These are phyloP conservation scores for Camillea tinctor DNA, from an alignment of 2,329 filamentous ascomycete species.

Conservation along the genomic window DNA sequence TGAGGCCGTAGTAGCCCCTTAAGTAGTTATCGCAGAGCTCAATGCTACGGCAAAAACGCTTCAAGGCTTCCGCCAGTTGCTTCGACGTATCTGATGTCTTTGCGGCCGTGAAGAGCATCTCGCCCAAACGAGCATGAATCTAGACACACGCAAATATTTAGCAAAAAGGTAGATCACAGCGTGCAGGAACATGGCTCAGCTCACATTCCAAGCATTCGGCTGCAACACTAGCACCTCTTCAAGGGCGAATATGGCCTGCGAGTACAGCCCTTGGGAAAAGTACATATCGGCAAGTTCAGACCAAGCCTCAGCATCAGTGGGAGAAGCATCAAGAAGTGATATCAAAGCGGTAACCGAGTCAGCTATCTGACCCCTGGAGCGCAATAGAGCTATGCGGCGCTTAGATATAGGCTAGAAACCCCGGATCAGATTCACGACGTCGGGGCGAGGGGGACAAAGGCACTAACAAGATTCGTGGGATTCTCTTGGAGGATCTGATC, in stretches of 20 bases:
- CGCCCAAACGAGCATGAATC: conserved; percentile 85
- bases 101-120: conserved; percentile 73
- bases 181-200: conserved; percentile 33
- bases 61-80: conserved; percentile 69
- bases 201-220: conserved; percentile 93
- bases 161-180: conserved; percentile 15
- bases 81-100: conserved; percentile 46
- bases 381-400: conserved; percentile 75
- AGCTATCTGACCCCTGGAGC: conserved; percentile 64
- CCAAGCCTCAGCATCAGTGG: conserved; percentile 93
- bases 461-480: conserved; percentile 75
- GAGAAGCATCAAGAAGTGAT: conserved; percentile 75
- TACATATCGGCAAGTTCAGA: conserved; percentile 88
- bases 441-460: conserved; percentile 3
- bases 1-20: conserved; percentile 88
- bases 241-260: conserved; percentile 81
- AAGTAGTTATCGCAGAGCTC: conserved; percentile 93
- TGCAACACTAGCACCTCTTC: conserved; percentile 86
- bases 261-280: conserved; percentile 71
- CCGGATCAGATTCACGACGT: conserved; percentile 1
- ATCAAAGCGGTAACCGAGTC: conserved; percentile 76
- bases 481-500: conserved; percentile 71
- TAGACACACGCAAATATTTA: conserved; percentile 39
- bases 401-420: conserved; percentile 72
- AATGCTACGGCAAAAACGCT: conserved; percentile 84